Conservation (phyloP, 2,329 filamentous ascomycete genomes). For the Ceratocystis huliohia region DNA sequence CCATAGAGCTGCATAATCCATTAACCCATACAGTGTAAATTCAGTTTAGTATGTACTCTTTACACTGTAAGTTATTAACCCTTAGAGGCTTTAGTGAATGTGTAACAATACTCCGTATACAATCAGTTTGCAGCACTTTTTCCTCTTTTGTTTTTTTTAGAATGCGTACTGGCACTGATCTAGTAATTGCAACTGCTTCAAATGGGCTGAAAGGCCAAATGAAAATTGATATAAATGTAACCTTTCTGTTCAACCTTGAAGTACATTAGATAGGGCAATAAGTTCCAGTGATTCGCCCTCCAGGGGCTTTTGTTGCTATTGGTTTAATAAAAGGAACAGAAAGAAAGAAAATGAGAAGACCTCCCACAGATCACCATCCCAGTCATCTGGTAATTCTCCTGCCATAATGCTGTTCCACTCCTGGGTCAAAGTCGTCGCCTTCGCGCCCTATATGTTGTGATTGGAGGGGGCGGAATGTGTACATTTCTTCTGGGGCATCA, state of each 20-base stretch:
- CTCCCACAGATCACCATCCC: not conserved
- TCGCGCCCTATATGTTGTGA: conserved; percentile 35
- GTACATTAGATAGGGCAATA: not conserved
- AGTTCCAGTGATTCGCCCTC: not conserved
- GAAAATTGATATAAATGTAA: not conserved
- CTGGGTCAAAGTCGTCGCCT: conserved; percentile 33
- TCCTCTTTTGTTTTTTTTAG: too few relatives aligned
- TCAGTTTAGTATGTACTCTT: not conserved
- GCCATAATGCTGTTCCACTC: conserved; percentile 25
- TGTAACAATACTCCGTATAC: not conserved
- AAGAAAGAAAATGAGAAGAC: not conserved
- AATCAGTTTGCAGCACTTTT: too few relatives aligned
- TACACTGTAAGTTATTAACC: not conserved
- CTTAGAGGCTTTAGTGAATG: not conserved
- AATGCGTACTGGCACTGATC: too few relatives aligned
- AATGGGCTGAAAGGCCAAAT: not conserved
- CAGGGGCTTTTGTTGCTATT: not conserved
- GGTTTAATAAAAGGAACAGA: not conserved
- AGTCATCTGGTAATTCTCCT: not conserved
- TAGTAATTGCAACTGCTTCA: too few relatives aligned
- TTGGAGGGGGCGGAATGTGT: conserved; percentile 33
- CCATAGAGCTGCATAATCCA: not conserved
- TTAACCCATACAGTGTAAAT: not conserved
- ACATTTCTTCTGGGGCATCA: conserved; percentile 33
- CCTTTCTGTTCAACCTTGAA: not conserved